Base-by-base conservation (phyloP, 1,139 yeast species). In the Trichomonascaceae sp. region DNA sequence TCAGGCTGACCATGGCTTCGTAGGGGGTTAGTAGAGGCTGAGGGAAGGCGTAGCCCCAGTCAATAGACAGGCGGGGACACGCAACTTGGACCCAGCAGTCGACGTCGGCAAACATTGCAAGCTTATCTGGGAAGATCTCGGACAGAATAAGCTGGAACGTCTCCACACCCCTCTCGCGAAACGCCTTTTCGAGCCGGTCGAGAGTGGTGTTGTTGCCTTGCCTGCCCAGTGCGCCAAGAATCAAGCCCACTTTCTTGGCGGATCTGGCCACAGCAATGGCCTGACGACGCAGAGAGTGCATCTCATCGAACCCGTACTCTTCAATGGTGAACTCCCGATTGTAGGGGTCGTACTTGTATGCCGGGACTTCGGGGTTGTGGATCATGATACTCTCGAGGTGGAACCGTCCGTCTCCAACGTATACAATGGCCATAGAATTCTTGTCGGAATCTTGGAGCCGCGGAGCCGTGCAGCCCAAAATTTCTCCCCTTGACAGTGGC, bases 81-180 rank as follows among this genome's bases (percentile, higher is more conserved):
- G 98, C 99, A 3, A 89, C 95, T 56, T 89, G 99, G 14, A 89
- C 80, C 67, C 93, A 89, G 4, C 87, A 93, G 57, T 89, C 98
- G 15, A 89, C 74, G 49, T 84, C 93, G 47, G 82, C 87, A 59
- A 89, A 89, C 76, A 80, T 79, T n/a, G 96, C 79, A 27, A 89
- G 62, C 49, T 89, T 89, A 36, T 76, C 81, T 0, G 99, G 99
- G 57, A 89, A 85, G 9, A 89, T 84, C 54, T 89, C 99, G 41
- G 94, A 80, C 16, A 92, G 57, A 16, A 89, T 76, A 37, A 89
- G 85, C 50, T 81, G 77, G 1, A 84, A 84, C 2, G 81, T 84
- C 17, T 69, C 69, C 36, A 73, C 69, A 1, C 92, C 92, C 13
- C 65, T 65, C 6, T 51, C 54, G 1, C 48, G 46, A 32, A 84